Evolutionary conservation across 2,329 filamentous ascomycete species (phyloP).

Genomic region (Penicillium fuscoglaucum): DNA sequence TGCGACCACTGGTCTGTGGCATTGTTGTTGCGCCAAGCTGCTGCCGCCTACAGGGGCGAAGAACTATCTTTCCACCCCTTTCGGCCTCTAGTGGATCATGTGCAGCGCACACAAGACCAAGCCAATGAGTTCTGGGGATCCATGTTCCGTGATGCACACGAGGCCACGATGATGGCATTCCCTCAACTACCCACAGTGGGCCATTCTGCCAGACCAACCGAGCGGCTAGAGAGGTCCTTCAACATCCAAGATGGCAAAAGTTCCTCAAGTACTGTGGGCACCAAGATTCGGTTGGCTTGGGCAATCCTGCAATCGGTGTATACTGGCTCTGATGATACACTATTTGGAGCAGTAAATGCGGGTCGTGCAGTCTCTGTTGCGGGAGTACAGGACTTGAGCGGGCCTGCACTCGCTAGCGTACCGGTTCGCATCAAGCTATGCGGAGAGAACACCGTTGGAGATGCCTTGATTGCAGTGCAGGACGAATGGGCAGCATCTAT

Average conservation of each 20-base stretch:
- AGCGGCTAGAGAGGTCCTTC: background rate
- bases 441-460: background rate
- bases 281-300: constrained; percentile 18
- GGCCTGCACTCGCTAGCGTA: constrained; percentile 13
- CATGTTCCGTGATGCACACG: background rate
- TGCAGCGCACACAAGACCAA: background rate
- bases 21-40: constrained; percentile 13
- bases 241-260: background rate
- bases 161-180: background rate
- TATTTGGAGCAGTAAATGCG: constrained; percentile 15
- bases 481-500: constrained; percentile 12
- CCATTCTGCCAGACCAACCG: constrained; percentile 2
- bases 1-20: constrained; percentile 24
- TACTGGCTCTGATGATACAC: constrained; percentile 6
- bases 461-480: constrained; percentile 7
- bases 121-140: background rate
- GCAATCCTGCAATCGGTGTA: constrained; percentile 16
- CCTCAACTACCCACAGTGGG: constrained; percentile 3
- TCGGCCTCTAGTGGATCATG: constrained; percentile 17
- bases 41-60: constrained; percentile 15
- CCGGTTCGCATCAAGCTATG: constrained; percentile 4
- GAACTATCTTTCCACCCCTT: constrained; percentile 11
- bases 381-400: constrained; percentile 12
- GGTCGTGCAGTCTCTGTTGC: constrained; percentile 13
- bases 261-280: constrained; percentile 4